phyloP scores from a whole-genome alignment of 768 basidiomycete genomes.

The Paxillus ammoniavirescens region DNA sequence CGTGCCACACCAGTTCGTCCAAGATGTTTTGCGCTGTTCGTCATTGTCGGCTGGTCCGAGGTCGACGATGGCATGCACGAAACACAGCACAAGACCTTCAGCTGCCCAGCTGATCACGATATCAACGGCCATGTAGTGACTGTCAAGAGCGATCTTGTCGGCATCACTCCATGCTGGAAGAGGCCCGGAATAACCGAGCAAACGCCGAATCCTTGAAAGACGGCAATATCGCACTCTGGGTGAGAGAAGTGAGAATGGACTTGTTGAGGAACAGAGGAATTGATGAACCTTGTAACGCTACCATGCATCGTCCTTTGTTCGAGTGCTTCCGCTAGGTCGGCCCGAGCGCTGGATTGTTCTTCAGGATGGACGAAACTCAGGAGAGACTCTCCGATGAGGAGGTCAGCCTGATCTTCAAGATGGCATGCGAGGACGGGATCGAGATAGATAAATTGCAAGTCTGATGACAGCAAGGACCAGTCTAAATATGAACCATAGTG shows the following conservation, averaged over 20 bases:
- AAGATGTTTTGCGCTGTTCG: constrained; percentile 67
- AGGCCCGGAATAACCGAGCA: constrained; percentile 66
- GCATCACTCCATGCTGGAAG: constrained; percentile 56
- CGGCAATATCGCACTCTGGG: constrained; percentile 77
- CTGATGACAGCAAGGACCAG: constrained; percentile 77
- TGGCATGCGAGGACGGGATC: constrained; percentile 77
- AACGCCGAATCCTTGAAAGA: constrained; percentile 66
- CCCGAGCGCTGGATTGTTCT: constrained; percentile 70
- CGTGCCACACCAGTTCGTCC: constrained; percentile 91
- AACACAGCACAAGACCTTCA: constrained; percentile 83
- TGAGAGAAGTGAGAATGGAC: constrained; percentile 19
- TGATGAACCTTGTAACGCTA: constrained; percentile 69
- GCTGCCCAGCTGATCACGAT: constrained; percentile 90
- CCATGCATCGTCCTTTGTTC: constrained; percentile 76
- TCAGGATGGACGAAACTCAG: constrained; percentile 83
- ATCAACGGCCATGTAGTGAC: constrained; percentile 82
- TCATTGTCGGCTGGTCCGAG: constrained; percentile 69
- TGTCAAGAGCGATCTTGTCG: constrained; percentile 67
- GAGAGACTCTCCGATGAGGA: constrained; percentile 67
- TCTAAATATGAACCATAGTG: constrained; percentile 42
- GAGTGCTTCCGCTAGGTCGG: constrained; percentile 73
- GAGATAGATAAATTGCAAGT: constrained; percentile 77
- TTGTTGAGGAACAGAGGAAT: neutral
- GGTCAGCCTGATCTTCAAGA: constrained; percentile 67
- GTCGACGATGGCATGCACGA: constrained; percentile 82